Percentiles rank a stretch among this genome's conserved stretches.
Evolutionary conservation across 352 stramenopile genomes (phyloP).

Genomic region (Thalassiosira pacifica): DNA sequence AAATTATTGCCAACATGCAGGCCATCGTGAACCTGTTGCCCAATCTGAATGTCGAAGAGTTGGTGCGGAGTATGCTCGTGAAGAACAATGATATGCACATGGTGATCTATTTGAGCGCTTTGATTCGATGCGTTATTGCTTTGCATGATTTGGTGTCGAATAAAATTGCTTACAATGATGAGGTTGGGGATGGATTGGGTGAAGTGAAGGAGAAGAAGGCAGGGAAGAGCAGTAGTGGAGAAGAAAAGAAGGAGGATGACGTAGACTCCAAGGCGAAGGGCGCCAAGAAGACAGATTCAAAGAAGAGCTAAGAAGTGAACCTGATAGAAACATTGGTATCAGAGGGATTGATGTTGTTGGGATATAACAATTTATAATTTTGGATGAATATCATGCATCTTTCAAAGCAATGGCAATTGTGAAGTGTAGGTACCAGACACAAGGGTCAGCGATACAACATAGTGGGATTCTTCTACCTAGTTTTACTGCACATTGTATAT

Average conservation of each 20-base stretch:
- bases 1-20: conserved; percentile 99
- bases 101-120: conserved; percentile 97
- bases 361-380: no score
- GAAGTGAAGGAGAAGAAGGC: conserved; percentile 82
- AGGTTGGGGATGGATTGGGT: conserved; percentile 68
- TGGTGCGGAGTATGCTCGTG: conserved; percentile 97
- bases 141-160: conserved; percentile 99
- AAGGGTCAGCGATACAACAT: no score
- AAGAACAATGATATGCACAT: conserved; percentile 99
- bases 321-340: no score
- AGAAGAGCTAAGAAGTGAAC: background rate
- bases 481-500: no score
- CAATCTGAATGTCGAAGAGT: conserved; percentile 97
- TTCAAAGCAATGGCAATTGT: no score
- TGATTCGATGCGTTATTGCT: conserved; percentile 98
- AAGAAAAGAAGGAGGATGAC: conserved; percentile 86
- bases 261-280: conserved; percentile 85
- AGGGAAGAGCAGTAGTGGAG: conserved; percentile 83
- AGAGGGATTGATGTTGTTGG: no score
- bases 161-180: conserved; percentile 96
- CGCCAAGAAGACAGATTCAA: conserved; percentile 28
- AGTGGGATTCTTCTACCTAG: no score
- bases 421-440: no score
- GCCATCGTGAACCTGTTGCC: conserved; percentile 99
- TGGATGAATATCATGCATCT: no score